Evolutionary conservation across 1,284 basidiomycete species (phyloP).

Genomic region (Ganoderma leucocontextum): DNA sequence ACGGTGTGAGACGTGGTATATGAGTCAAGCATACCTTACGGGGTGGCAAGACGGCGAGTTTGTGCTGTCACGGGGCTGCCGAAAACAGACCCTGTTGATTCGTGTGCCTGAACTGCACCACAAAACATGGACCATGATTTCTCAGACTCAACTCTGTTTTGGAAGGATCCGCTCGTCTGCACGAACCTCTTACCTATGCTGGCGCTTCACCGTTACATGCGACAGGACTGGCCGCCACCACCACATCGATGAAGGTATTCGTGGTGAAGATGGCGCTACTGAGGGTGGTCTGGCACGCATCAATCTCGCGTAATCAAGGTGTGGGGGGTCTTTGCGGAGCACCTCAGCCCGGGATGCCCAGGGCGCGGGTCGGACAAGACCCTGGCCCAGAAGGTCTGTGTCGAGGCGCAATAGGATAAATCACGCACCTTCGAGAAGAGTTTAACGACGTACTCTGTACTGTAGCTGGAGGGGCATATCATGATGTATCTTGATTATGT

Average conservation of each 20-base stretch:
- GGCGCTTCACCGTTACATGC: neutral
- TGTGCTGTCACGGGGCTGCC: neutral
- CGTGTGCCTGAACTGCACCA: neutral
- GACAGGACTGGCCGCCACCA: too few relatives aligned
- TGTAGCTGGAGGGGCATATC: too few relatives aligned
- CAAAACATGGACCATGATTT: neutral
- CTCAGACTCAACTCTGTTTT: neutral
- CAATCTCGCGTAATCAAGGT: too few relatives aligned
- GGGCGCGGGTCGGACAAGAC: neutral
- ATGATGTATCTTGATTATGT: too few relatives aligned
- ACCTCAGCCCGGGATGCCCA: neutral
- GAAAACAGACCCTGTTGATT: neutral
- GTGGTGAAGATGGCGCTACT: too few relatives aligned
- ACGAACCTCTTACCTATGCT: too few relatives aligned
- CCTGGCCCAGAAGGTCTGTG: neutral
- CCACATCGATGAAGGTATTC: too few relatives aligned
- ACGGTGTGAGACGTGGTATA: neutral
- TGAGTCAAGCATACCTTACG: neutral
- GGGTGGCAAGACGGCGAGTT: neutral
- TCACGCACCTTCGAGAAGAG: neutral
- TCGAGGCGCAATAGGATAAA: neutral
- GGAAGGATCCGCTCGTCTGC: too few relatives aligned
- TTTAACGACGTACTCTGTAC: neutral
- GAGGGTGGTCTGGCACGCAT: too few relatives aligned
- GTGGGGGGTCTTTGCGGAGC: too few relatives aligned